Base-by-base conservation (phyloP, 768 basidiomycete genomes). In the Auricularia cornea region DNA sequence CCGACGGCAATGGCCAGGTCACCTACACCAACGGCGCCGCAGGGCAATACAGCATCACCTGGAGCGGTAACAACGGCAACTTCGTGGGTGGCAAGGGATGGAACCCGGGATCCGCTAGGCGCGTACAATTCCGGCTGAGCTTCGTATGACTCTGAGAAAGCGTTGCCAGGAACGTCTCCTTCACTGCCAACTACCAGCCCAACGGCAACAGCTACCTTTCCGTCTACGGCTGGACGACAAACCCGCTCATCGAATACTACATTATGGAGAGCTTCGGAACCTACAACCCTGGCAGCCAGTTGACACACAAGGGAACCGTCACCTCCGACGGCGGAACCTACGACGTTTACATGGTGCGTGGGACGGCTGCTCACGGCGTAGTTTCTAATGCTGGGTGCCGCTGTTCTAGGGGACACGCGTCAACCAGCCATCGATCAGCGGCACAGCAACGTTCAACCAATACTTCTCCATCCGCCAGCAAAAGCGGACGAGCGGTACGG, bases 221-320 rank as follows among this genome's bases (percentile, higher is more conserved):
- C 57, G 72, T 81, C 62, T 80, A 79, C 64, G 80, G 80, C 59
- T 81, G 80, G 80, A 78, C 77, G 4, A 72, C 71, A n/a, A 75
- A 69, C 70, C 77, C 79, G 1, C 78, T 80, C 67, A 70, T 80
- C 67, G 79, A 81, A 64, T 81, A 80, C 74, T 80, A 80, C 73
- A 75, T 81, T 66, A 67, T 74, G 61, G 80, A 81, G 59, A 72
- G 70, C 23, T 80, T 69, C 66, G 79, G 78, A 48, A 68, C 68
- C 54, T 78, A 76, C 70, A 76, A 81, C 70, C 80, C 79, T 38
- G 65, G 69, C 61, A 68, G 69, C 16, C 74, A 64, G 38, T 69
- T 71, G 28, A 68, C 74, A 23, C 63, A 68, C 62, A 72, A 73
- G 66, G 80, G 79, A 54, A 72, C 76, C 3, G 74, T 80, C 62